Evolutionary conservation across 441 rosid genomes (phyloP).

Genomic region (Breynia disticha): DNA sequence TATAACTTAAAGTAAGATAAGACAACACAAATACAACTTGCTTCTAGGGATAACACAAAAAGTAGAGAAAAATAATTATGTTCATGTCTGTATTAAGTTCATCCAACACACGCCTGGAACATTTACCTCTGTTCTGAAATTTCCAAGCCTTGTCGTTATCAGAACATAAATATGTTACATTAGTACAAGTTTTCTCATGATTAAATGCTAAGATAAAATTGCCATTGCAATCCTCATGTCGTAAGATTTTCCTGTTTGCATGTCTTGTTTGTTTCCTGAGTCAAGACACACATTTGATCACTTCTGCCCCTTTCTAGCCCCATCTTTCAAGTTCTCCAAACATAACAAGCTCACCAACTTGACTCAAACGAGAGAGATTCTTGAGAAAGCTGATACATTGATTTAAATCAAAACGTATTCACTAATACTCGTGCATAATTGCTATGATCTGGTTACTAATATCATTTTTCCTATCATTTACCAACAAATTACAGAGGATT

Average conservation of each 20-base stretch:
- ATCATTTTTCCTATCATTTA: constrained; percentile 20
- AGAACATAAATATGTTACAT: neutral
- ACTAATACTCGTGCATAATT: constrained; percentile 11
- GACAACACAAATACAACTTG: too few species aligned
- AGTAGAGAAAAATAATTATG: too few species aligned
- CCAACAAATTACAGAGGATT: constrained; percentile 27
- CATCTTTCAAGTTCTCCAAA: too few species aligned
- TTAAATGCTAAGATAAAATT: neutral
- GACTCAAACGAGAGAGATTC: too few species aligned
- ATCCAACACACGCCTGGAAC: too few species aligned
- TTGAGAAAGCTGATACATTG: constrained; percentile 13
- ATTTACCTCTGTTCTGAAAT: too few species aligned
- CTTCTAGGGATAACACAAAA: too few species aligned
- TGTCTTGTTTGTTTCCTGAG: constrained; percentile 10
- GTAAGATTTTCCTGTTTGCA: constrained; percentile 9
- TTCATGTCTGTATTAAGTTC: too few species aligned
- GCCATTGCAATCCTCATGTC: constrained; percentile 5
- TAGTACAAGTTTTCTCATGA: constrained; percentile 5
- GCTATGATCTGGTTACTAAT: neutral
- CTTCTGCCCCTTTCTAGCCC: too few species aligned
- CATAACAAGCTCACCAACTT: too few species aligned
- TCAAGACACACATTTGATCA: constrained; percentile 13
- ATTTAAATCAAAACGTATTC: constrained; percentile 9
- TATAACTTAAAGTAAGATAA: too few species aligned
- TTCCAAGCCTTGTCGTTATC: too few species aligned